Base-by-base conservation (phyloP, 805 yeast species). In the Barnettozyma sp. region DNA sequence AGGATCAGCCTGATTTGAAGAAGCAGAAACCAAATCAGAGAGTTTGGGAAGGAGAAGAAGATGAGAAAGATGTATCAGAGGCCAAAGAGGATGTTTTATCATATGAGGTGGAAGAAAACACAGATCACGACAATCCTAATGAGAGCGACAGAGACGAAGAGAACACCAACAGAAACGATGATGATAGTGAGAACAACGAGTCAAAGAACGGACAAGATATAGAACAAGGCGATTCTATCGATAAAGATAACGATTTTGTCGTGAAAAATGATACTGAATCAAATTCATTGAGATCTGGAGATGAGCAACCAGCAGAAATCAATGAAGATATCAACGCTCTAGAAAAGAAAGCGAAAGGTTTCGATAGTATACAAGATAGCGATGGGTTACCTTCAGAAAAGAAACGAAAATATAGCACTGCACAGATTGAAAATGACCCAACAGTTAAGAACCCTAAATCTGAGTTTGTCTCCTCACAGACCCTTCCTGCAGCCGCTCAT, bases 401-500 rank as follows among this genome's bases (percentile, higher is more conserved):
- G 19, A 45, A 35, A 21, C 39, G 50, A 23, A 48, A 38, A 30
- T 22, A 41, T n/a, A 51, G 54, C 28, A 32, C 28, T 10, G 50
- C 45, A 10, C 41, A 48, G 33, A 63, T 60, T 42, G 76, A 70
- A 27, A 71, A 73, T 43, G 83, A 77, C 50, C 77, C 80, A 6
- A 52, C 72, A 35, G 65, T 73, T 17, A 75, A 73, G 45, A 82
- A 82, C 50, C 90, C 92, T 1, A 79, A 79, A 48, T 71, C 83
- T 0, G 90, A 82, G 55, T 81, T 76, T 54, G 90, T 82, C 5
- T 64, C 74, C 0, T 65, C 84, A 1, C 88, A 81, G 52, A 71
- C 81, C 1, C 62, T 82, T 28, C 82, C 88, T 0, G 65, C 72
- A 4, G 74, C 77, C 2, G 84, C 86, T 0, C 68, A 73, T 4